A percentile compares a stretch with the other conserved stretches of the same genome.
Conservation (phyloP, 371 early-diverging fungal genomes). For the Rhizomucor miehei region DNA sequence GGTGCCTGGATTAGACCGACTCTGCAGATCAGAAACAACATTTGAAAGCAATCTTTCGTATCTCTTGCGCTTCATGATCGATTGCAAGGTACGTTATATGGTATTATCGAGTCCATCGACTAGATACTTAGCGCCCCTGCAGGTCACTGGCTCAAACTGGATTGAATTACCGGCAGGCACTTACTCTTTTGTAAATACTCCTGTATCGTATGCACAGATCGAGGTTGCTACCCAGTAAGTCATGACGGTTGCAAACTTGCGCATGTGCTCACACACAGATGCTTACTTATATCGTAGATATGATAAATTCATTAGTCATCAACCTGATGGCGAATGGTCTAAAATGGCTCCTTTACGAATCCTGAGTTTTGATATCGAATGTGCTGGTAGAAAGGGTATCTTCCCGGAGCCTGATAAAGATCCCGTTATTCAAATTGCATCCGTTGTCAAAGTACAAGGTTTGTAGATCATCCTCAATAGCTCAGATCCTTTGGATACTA, state of each 20-base stretch:
- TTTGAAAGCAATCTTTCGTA: slow-evolving; percentile 95
- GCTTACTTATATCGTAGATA: slow-evolving; percentile 33
- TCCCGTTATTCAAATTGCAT: slow-evolving; percentile 99
- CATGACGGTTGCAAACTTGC: neutral
- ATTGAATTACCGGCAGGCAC: slow-evolving; percentile 80
- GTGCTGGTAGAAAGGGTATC: slow-evolving; percentile 94
- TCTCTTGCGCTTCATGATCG: slow-evolving; percentile 98
- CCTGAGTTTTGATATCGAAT: slow-evolving; percentile 99
- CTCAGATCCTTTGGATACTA: neutral
- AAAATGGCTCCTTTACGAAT: slow-evolving; percentile 96
- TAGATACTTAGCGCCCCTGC: neutral
- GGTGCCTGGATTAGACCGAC: slow-evolving; percentile 40
- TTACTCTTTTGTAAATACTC: slow-evolving; percentile 48
- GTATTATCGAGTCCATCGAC: neutral
- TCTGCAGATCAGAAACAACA: slow-evolving; percentile 51
- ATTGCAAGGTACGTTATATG: slow-evolving; percentile 58
- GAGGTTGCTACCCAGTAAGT: slow-evolving; percentile 74
- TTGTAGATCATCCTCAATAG: neutral
- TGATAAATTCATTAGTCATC: slow-evolving; percentile 79
- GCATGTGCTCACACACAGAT: neutral
- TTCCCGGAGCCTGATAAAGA: slow-evolving; percentile 96
- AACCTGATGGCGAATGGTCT: slow-evolving; percentile 90
- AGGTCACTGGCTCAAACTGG: slow-evolving; percentile 91
- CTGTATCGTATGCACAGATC: slow-evolving; percentile 74
- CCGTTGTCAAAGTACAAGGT: slow-evolving; percentile 89